A percentile compares a stretch with the other conserved stretches of the same genome.
These are phyloP conservation scores for Cladophialophora psammophila DNA, from an alignment of 2,329 filamentous ascomycete species.

Conservation along the genomic window DNA sequence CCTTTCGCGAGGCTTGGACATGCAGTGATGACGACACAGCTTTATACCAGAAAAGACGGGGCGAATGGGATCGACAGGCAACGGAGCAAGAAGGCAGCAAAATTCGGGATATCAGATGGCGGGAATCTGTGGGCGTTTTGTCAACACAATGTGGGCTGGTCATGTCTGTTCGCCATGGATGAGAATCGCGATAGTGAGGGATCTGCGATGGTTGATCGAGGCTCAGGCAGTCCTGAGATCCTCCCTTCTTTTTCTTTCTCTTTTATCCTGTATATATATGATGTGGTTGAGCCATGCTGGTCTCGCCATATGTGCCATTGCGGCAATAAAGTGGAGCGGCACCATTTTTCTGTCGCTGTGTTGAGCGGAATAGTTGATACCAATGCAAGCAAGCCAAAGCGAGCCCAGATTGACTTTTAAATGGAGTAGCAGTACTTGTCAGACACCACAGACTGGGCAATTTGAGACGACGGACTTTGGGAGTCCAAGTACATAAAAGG, in stretches of 20 bases:
- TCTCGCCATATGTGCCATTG: neutral
- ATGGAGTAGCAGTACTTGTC: too few relatives aligned
- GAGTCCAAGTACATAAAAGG: neutral
- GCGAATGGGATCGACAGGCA: slow-evolving; percentile 15
- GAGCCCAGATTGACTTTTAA: too few relatives aligned
- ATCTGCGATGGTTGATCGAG: neutral
- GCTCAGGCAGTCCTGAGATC: slow-evolving; percentile 25
- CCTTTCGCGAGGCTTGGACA: slow-evolving; percentile 35
- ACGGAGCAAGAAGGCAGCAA: slow-evolving; percentile 18
- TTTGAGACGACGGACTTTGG: neutral
- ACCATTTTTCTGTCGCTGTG: neutral
- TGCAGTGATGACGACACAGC: slow-evolving; percentile 32
- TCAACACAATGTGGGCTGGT: slow-evolving; percentile 17
- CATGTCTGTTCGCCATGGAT: slow-evolving; percentile 7
- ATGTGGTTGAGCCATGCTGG: neutral
- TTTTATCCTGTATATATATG: slow-evolving; percentile 23
- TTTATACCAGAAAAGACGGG: slow-evolving; percentile 21
- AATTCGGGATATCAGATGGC: slow-evolving; percentile 12
- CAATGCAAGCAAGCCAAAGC: neutral
- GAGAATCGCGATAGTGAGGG: neutral
- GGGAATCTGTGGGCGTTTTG: slow-evolving; percentile 22
- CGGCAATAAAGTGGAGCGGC: neutral
- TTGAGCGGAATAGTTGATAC: slow-evolving; percentile 5
- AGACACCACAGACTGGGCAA: neutral
- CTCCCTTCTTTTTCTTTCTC: neutral